Conservation (phyloP, 2,329 filamentous ascomycete species). For the Hypoxylon sp. region DNA sequence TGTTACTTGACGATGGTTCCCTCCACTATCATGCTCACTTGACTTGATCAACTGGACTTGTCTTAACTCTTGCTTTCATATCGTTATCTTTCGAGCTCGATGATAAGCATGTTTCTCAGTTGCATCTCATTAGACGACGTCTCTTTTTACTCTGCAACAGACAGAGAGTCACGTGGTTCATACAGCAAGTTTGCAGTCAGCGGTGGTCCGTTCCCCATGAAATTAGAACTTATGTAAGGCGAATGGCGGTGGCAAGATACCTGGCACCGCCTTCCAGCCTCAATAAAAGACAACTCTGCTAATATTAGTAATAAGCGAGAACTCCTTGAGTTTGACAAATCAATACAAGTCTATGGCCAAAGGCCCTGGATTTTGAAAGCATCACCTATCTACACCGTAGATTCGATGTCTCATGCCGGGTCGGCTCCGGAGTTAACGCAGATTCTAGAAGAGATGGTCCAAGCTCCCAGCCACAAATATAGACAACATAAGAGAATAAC, state of each 20-base stretch:
- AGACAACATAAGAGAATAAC: neutral
- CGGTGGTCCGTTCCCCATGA: neutral
- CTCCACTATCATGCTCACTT: conserved; percentile 25
- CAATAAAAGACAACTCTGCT: no score
- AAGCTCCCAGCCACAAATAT: neutral
- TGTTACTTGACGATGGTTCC: neutral
- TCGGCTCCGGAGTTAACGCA: neutral
- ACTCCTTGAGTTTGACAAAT: no score
- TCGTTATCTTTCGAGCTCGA: conserved; percentile 9
- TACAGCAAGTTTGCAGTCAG: neutral
- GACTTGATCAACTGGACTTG: conserved; percentile 18
- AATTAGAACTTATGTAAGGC: no score
- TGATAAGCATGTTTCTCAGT: neutral
- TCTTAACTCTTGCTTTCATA: conserved; percentile 12
- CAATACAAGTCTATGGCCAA: no score
- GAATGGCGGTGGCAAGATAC: neutral
- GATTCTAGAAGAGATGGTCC: neutral
- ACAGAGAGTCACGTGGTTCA: neutral
- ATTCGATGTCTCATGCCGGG: neutral
- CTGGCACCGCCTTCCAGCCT: neutral
- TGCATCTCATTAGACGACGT: neutral
- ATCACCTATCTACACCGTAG: no score
- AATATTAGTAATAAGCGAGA: no score
- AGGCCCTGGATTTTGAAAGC: no score
- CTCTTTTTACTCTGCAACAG: neutral